phyloP scores from a whole-genome alignment of 2,329 filamentous ascomycete genomes.

The Cercospora sojina region DNA sequence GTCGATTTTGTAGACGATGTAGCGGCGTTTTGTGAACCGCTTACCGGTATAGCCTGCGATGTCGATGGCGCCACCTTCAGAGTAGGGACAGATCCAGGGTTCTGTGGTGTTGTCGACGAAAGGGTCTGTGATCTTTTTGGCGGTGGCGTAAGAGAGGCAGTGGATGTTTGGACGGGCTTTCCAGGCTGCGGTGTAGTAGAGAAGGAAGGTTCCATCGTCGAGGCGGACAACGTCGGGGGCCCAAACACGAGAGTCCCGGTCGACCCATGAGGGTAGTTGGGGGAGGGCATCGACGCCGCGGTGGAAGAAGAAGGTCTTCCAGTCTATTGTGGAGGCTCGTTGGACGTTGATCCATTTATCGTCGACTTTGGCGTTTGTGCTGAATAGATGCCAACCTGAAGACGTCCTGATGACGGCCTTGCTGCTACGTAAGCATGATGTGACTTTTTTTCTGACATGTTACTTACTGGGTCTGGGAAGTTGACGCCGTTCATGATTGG shows the following conservation, averaged over 20 bases:
- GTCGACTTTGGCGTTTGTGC: constrained; percentile 39
- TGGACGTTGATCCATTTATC: constrained; percentile 40
- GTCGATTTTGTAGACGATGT: constrained; percentile 40
- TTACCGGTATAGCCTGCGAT: constrained; percentile 36
- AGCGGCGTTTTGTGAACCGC: constrained; percentile 31
- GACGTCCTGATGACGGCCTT: constrained; percentile 34
- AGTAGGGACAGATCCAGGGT: constrained; percentile 35
- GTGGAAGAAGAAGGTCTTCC: constrained; percentile 37
- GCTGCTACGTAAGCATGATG: not conserved
- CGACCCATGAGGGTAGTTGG: constrained; percentile 52
- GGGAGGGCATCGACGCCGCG: constrained; percentile 54
- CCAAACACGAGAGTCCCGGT: constrained; percentile 53
- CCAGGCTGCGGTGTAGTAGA: constrained; percentile 39
- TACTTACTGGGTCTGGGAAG: constrained; percentile 48
- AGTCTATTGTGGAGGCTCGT: constrained; percentile 41
- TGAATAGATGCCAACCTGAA: constrained; percentile 42
- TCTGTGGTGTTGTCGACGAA: constrained; percentile 29
- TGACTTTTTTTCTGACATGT: too few relatives aligned
- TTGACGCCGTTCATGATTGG: constrained; percentile 39
- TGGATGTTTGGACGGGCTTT: constrained; percentile 30
- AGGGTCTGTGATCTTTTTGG: constrained; percentile 27
- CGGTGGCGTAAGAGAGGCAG: constrained; percentile 38
- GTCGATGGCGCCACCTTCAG: constrained; percentile 39
- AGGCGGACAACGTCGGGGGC: constrained; percentile 58
- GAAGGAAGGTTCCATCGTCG: constrained; percentile 35